Base-by-base conservation (phyloP, 805 yeast genomes). In the Starmerella floricola region DNA sequence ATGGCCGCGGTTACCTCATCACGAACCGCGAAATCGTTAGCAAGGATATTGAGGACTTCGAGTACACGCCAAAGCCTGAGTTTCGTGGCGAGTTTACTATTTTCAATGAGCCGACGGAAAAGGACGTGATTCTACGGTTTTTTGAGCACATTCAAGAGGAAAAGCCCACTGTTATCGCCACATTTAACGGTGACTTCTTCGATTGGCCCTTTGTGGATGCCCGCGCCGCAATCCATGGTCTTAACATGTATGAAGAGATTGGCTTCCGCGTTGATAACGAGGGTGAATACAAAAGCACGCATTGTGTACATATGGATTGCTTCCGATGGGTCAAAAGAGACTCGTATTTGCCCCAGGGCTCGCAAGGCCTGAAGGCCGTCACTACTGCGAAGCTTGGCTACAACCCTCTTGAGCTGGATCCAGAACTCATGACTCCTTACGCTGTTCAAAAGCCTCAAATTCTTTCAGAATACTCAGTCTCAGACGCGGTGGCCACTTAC, bases 121-220 rank as follows among this genome's bases (percentile, higher is more conserved):
- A 77, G 50, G 82, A 76, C 4, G 64, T 86, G 5, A 61, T 91
- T 26, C 66, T 70, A 41, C 66, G 83, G 44, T 91, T 93, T 56
- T 93, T 84, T 59, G 95, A 83, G 52, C 98, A 91, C 58, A 73
- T 91, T 19, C 66, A 86, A 48, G 97, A 91, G 33, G 81, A 72
- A 3, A 71, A 74, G 51, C 98, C 99, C 1, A 88, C 97, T 0
- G 94, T 91, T n/a, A 91, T 93, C 42, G 94, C 95, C 1, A 91
- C 98, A 0, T 91, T 84, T 55, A 91, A 91, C 63, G 99, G 99
- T 69, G 99, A 91, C 59, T 88, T 87, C 57, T 91, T 91, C 63
- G 99, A 91, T 67, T 91, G 98, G 97, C 99, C 99, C 1, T 91
- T 86, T 59, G 88, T 91, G 2, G 97, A 87, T 52, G 79, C 82